Percentiles rank a stretch among this genome's conserved stretches.
phyloP scores from a whole-genome alignment of 352 stramenopile genomes.

The Pythium dissimile region DNA sequence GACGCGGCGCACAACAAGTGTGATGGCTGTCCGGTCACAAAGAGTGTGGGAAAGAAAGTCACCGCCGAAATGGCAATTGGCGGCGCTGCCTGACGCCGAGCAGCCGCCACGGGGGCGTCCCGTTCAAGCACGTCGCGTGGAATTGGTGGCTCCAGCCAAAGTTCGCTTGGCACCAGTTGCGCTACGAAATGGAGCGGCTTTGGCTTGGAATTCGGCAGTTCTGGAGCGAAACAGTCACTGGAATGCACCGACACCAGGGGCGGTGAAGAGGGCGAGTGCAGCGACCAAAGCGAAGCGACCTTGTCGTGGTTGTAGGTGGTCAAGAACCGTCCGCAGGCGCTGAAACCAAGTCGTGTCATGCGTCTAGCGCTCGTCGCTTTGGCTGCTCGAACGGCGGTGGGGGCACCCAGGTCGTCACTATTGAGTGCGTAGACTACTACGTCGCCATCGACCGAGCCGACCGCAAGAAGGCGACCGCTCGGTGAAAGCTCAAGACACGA shows the following conservation, averaged over 20 bases:
- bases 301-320: conserved; percentile 28
- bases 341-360: conserved; percentile 29
- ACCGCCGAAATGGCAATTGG: neutral
- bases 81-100: neutral
- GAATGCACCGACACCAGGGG: conserved; percentile 21
- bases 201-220: conserved; percentile 35
- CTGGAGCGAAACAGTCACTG: conserved; percentile 32
- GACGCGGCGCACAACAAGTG: conserved; percentile 4
- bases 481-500: conserved; percentile 34
- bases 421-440: conserved; percentile 1
- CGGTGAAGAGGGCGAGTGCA: too few species aligned
- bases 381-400: neutral
- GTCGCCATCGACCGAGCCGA: conserved; percentile 29
- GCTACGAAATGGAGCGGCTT: conserved; percentile 24
- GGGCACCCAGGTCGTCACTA: neutral
- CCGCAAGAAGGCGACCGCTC: conserved; percentile 23
- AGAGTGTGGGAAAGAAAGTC: conserved; percentile 4
- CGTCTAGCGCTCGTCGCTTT: neutral
- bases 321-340: conserved; percentile 5
- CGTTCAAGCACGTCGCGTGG: conserved; percentile 12
- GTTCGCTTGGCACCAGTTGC: conserved; percentile 17
- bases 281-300: conserved; percentile 25
- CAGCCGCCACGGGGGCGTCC: conserved; percentile 13
- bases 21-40: neutral
- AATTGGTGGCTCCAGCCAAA: conserved; percentile 22